Conservation (phyloP, 192 early-diverging fungal genomes). For the Umbelopsis sp. region DNA sequence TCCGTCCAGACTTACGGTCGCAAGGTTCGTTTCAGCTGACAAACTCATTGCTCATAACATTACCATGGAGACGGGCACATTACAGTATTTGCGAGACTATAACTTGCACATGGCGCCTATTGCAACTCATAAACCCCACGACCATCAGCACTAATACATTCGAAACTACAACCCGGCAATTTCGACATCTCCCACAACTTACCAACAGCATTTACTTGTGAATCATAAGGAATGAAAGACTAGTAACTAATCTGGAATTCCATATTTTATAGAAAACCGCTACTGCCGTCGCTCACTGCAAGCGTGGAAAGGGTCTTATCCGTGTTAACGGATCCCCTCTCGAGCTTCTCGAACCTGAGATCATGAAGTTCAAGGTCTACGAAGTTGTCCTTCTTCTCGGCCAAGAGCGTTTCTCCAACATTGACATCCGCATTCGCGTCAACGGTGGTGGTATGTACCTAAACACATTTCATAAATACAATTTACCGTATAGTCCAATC, state of each 20-base stretch:
- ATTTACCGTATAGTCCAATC: no score
- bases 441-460: constrained; percentile 83
- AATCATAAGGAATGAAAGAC: not conserved
- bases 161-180: no score
- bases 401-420: constrained; percentile 93
- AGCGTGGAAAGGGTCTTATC: constrained; percentile 96
- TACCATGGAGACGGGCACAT: no score
- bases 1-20: constrained; percentile 78
- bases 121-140: no score
- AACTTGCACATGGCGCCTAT: no score
- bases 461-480: no score
- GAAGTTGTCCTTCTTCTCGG: constrained; percentile 96
- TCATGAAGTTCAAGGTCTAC: constrained; percentile 97
- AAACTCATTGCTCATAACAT: not conserved
- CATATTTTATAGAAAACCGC: constrained; percentile 83
- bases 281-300: constrained; percentile 98
- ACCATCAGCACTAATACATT: no score
- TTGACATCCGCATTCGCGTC: constrained; percentile 97
- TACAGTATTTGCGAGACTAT: no score
- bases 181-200: no score
- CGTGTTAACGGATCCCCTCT: constrained; percentile 97
- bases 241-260: constrained; percentile 5
- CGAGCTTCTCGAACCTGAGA: constrained; percentile 95
- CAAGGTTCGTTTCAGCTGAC: constrained; percentile 51
- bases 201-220: no score